Percentiles rank a stretch among this genome's conserved stretches.
Evolutionary conservation across 345 rosid species (phyloP).

Genomic region (Citrus australasica): DNA sequence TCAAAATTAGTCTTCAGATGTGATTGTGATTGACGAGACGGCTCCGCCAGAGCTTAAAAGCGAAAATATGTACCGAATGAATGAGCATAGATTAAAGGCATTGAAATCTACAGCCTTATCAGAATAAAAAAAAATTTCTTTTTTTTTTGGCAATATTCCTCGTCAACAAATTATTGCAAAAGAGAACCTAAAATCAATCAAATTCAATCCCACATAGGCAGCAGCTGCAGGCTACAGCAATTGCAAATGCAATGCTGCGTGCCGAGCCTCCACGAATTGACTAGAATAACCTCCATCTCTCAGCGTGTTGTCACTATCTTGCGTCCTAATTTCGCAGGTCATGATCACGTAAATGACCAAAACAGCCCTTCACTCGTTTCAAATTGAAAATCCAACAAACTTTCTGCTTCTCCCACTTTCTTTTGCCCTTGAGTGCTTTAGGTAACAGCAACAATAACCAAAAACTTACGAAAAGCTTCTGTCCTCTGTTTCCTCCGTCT

Average conservation of each 20-base stretch:
- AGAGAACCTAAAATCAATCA: background rate
- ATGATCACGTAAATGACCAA: background rate
- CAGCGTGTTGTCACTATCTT: constrained; percentile 28
- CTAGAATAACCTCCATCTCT: constrained; percentile 3
- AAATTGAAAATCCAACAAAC: background rate
- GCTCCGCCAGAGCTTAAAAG: background rate
- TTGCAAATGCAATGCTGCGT: background rate
- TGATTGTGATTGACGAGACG: background rate
- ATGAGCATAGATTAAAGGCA: background rate
- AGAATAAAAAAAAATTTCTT: background rate
- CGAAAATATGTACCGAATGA: background rate
- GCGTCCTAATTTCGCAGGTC: constrained; percentile 19
- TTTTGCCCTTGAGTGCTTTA: background rate
- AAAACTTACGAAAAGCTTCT: background rate
- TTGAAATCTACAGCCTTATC: background rate
- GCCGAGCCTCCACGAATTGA: background rate
- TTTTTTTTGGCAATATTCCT: background rate
- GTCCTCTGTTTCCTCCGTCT: background rate
- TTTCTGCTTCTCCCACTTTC: background rate
- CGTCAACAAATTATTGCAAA: background rate
- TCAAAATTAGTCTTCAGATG: too few relatives aligned
- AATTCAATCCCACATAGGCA: background rate
- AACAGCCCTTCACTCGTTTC: background rate
- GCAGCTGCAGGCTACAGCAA: background rate
- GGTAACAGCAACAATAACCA: background rate